Percentiles rank a stretch among this genome's conserved stretches.
phyloP scores from a whole-genome alignment of 2,329 filamentous ascomycete species.

The Albophoma yamanashiensis region DNA sequence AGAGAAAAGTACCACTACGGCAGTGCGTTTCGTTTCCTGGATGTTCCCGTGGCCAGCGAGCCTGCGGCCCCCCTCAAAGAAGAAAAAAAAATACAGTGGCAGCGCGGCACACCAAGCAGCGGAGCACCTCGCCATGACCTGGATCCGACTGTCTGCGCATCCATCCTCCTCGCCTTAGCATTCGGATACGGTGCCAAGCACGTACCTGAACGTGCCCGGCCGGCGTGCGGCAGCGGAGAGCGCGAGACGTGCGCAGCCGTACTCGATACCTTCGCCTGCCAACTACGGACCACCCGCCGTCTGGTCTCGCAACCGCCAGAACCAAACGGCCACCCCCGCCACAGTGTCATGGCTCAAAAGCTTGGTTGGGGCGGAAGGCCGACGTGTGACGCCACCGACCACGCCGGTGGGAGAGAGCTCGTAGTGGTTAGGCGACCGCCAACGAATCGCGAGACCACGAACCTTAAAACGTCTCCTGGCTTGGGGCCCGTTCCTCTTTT shows the following conservation, averaged over 20 bases:
- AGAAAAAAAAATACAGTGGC: too few species aligned
- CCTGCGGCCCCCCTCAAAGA: background rate
- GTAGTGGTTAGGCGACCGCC: background rate
- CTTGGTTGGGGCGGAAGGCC: background rate
- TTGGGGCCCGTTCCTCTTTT: background rate
- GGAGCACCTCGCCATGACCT: too few species aligned
- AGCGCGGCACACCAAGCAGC: background rate
- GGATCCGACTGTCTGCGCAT: background rate
- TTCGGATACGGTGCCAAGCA: background rate
- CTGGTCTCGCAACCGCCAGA: background rate
- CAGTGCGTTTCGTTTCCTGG: background rate
- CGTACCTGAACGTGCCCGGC: background rate
- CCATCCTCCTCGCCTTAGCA: background rate
- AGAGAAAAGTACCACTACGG: background rate
- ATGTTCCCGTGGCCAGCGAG: background rate
- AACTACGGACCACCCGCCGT: background rate
- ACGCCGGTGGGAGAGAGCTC: background rate
- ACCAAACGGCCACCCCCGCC: background rate
- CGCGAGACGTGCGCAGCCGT: background rate
- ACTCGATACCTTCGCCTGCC: background rate
- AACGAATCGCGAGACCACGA: slow-evolving; percentile 1
- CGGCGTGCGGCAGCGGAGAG: background rate
- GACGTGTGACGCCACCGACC: slow-evolving; percentile 1
- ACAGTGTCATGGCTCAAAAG: slow-evolving; percentile 2
- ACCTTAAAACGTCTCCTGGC: background rate